Evolutionary conservation across 2,329 filamentous ascomycete genomes (phyloP).

Genomic region (Corniculantispora saksenae): DNA sequence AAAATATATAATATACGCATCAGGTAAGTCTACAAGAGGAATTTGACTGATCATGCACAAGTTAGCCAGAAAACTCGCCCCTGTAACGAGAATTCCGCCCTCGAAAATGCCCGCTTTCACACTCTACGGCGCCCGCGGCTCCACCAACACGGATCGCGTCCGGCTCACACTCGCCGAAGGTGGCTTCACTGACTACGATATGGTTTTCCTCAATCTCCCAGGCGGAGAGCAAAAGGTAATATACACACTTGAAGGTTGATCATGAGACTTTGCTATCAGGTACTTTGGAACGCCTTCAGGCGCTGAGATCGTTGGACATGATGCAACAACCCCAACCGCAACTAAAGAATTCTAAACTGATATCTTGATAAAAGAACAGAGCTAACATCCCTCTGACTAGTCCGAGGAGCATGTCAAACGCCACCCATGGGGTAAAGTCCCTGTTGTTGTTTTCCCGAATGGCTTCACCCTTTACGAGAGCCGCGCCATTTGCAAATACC

Average conservation of each 20-base stretch:
- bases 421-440: slow-evolving; percentile 46
- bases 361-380: no score
- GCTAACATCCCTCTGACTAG: slow-evolving; percentile 26
- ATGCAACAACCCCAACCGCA: no score
- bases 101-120: slow-evolving; percentile 45
- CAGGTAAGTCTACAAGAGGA: not conserved
- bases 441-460: slow-evolving; percentile 38
- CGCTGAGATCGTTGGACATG: no score
- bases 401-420: slow-evolving; percentile 38
- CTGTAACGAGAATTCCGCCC: slow-evolving; percentile 30
- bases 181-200: slow-evolving; percentile 44
- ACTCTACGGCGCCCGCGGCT: slow-evolving; percentile 41
- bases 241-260: not conserved
- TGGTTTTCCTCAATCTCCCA: slow-evolving; percentile 39
- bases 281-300: no score
- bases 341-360: no score
- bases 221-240: slow-evolving; percentile 45
- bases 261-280: not conserved
- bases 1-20: not conserved
- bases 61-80: not conserved
- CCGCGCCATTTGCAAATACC: slow-evolving; percentile 49
- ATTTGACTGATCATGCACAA: not conserved
- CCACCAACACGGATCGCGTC: slow-evolving; percentile 45
- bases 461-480: slow-evolving; percentile 49
- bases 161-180: slow-evolving; percentile 44